Evolutionary conservation across 176 grass and related monocot genomes (phyloP).

Genomic region (Eleusine indica): DNA sequence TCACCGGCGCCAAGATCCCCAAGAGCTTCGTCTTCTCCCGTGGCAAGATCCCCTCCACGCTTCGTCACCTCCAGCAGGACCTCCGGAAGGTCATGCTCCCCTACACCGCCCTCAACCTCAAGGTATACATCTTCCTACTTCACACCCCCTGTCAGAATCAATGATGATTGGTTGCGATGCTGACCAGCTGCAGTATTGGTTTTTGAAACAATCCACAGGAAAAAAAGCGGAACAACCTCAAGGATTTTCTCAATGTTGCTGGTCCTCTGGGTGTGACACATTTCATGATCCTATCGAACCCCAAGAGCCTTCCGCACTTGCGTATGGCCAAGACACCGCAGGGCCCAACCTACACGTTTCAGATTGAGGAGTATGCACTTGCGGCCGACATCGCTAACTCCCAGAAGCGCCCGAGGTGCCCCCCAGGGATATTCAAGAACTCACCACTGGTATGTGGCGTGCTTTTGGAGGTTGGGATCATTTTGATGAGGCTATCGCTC

Average conservation of each 20-base stretch:
- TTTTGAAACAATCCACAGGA: constrained; percentile 42
- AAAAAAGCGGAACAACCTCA: constrained; percentile 72
- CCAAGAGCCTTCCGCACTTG: constrained; percentile 58
- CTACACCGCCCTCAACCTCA: constrained; percentile 60
- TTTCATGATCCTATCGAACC: constrained; percentile 69
- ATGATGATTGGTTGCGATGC: neutral
- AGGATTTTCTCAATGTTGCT: constrained; percentile 62
- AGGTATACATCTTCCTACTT: constrained; percentile 20
- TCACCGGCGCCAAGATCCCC: constrained; percentile 84
- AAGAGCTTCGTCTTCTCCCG: constrained; percentile 93
- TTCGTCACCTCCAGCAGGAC: constrained; percentile 81
- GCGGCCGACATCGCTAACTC: constrained; percentile 58
- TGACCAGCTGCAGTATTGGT: neutral
- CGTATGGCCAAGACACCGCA: constrained; percentile 48
- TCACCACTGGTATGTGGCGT: constrained; percentile 49
- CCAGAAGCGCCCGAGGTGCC: constrained; percentile 58
- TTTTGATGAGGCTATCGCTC: neutral
- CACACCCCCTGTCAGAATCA: neutral
- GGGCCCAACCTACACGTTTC: constrained; percentile 58
- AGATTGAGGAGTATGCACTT: constrained; percentile 59
- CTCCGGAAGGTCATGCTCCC: constrained; percentile 71
- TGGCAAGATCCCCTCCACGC: constrained; percentile 71
- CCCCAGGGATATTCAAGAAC: constrained; percentile 60
- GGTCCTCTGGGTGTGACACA: constrained; percentile 66
- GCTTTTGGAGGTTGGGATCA: neutral